Evolutionary conservation across 768 basidiomycete genomes (phyloP).

Genomic region (Nevesoporus exiguus): DNA sequence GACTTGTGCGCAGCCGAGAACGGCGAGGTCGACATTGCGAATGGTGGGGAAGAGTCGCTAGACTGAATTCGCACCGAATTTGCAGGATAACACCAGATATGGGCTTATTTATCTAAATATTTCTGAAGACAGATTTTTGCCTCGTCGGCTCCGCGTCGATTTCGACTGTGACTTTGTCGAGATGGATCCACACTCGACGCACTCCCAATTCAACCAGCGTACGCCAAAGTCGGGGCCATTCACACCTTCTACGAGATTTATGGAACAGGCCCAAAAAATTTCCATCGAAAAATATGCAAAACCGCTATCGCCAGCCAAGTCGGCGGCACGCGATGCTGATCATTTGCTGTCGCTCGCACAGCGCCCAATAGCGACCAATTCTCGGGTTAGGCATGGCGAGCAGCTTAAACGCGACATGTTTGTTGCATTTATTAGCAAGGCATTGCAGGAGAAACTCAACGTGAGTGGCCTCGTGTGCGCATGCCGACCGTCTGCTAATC

Average conservation of each 20-base stretch:
- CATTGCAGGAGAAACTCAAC: conserved; percentile 66
- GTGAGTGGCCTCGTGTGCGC: conserved; percentile 41
- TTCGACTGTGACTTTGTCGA: neutral
- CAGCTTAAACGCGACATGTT: conserved; percentile 80
- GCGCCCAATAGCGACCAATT: conserved; percentile 75
- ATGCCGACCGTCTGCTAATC: conserved; percentile 12
- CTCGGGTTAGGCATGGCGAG: conserved; percentile 74
- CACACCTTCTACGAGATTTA: conserved; percentile 42
- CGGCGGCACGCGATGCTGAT: conserved; percentile 13
- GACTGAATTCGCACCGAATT: conserved; percentile 6
- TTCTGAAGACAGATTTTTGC: neutral
- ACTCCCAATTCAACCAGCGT: conserved; percentile 72
- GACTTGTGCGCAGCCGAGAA: conserved; percentile 75
- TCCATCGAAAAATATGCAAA: conserved; percentile 45
- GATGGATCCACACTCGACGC: conserved; percentile 80
- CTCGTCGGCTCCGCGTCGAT: neutral
- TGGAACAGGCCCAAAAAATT: conserved; percentile 41
- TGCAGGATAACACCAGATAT: conserved; percentile 14
- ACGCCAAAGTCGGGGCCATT: conserved; percentile 64
- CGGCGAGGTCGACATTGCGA: conserved; percentile 50
- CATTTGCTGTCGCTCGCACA: conserved; percentile 17
- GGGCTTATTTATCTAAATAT: conserved; percentile 4
- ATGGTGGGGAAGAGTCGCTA: neutral
- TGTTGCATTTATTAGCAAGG: conserved; percentile 77
- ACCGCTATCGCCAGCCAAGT: conserved; percentile 32